Conservation (phyloP, 345 rosid species). For the Draba incana region DNA sequence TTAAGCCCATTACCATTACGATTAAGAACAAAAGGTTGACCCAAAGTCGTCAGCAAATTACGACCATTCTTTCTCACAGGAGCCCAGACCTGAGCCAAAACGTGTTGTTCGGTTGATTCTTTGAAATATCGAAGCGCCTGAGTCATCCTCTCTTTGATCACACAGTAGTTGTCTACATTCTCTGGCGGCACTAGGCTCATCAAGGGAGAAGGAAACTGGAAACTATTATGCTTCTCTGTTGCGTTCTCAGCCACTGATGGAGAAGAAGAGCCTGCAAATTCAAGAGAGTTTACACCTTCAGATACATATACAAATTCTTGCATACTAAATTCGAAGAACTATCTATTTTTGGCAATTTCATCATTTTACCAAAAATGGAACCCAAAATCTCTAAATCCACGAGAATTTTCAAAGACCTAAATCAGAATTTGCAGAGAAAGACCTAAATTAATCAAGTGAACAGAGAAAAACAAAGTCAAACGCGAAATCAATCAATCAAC, state of each 20-base stretch:
- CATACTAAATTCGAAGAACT: not conserved
- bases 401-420: not conserved
- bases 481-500: constrained; percentile 31
- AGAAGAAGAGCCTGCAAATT: constrained; percentile 54
- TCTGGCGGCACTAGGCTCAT: constrained; percentile 57
- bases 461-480: constrained; percentile 39
- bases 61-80: constrained; percentile 70
- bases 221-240: constrained; percentile 47
- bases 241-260: constrained; percentile 46
- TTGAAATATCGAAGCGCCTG: constrained; percentile 80
- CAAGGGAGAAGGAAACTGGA: constrained; percentile 61
- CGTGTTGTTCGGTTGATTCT: constrained; percentile 87
- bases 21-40: constrained; percentile 92
- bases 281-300: constrained; percentile 5
- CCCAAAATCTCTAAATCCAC: not conserved
- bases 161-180: constrained; percentile 59
- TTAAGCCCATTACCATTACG: constrained; percentile 70
- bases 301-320: not conserved
- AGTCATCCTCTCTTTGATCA: constrained; percentile 88
- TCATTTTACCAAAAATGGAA: constrained; percentile 2
- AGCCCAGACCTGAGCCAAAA: constrained; percentile 94
- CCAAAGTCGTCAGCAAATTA: constrained; percentile 73
- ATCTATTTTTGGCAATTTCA: constrained; percentile 27
- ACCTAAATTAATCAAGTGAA: constrained; percentile 12
- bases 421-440: not conserved